Percentiles rank a stretch among this genome's conserved stretches.
Evolutionary conservation across 352 stramenopile species (phyloP).

Genomic region (Thalassiosira livingstoniorum): DNA sequence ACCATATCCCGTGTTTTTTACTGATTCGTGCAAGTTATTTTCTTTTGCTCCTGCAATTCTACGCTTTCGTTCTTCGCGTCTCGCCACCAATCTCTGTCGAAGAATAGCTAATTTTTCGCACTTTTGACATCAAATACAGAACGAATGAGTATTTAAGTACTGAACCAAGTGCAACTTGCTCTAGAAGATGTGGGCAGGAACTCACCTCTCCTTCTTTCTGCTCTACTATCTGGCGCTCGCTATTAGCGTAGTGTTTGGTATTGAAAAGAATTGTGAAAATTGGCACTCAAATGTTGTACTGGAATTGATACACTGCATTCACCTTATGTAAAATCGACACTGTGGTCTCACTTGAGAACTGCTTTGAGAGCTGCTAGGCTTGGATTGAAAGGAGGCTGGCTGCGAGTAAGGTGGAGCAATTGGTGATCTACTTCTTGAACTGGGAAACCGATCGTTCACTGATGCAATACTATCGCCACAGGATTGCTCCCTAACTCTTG

Average conservation of each 20-base stretch:
- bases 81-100: conserved; percentile 49
- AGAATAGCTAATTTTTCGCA: conserved; percentile 61
- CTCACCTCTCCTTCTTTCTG: conserved; percentile 63
- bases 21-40: conserved; percentile 3
- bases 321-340: too few relatives aligned
- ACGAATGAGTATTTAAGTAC: background rate
- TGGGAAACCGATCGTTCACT: conserved; percentile 17
- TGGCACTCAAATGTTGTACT: too few relatives aligned
- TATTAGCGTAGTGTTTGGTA: too few relatives aligned
- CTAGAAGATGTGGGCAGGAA: background rate
- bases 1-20: too few relatives aligned
- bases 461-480: background rate
- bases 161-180: background rate
- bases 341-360: too few relatives aligned
- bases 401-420: too few relatives aligned
- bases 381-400: too few relatives aligned
- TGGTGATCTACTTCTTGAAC: conserved; percentile 28
- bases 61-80: conserved; percentile 33
- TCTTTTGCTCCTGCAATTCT: conserved; percentile 8
- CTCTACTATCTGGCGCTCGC: conserved; percentile 42
- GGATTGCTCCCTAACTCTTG: background rate
- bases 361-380: too few relatives aligned
- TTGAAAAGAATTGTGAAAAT: too few relatives aligned
- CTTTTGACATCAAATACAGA: too few relatives aligned
- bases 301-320: too few relatives aligned